phyloP scores from a whole-genome alignment of 805 yeast species.

The Saitoella complicata region DNA sequence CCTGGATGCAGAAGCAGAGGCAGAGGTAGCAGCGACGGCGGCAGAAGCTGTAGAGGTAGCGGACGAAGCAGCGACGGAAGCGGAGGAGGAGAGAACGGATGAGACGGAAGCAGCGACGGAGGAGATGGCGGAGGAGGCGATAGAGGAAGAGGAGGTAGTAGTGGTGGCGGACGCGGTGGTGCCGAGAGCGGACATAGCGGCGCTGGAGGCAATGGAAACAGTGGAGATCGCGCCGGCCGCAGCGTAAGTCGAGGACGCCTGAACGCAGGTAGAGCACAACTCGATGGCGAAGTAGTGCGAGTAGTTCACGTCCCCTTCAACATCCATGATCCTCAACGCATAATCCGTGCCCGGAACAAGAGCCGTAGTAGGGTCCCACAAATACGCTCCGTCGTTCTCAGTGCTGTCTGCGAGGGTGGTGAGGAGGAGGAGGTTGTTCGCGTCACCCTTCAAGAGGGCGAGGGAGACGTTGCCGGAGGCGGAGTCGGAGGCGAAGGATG shows the following conservation, averaged over 20 bases:
- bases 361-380: not conserved
- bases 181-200: not conserved
- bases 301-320: not conserved
- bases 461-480: too few relatives aligned
- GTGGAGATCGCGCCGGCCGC: not conserved
- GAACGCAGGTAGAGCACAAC: conserved; percentile 1
- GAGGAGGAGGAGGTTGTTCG: too few relatives aligned
- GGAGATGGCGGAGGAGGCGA: not conserved
- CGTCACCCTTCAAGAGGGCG: too few relatives aligned
- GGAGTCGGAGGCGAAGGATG: too few relatives aligned
- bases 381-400: not conserved
- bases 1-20: not conserved
- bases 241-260: not conserved
- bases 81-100: not conserved
- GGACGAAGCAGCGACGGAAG: not conserved
- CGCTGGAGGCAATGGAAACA: not conserved
- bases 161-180: not conserved
- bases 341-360: too few relatives aligned
- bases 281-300: conserved; percentile 1
- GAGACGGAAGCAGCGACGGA: not conserved
- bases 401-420: not conserved
- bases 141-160: not conserved
- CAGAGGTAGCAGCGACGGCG: not conserved
- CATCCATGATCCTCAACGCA: not conserved
- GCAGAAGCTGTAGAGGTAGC: not conserved